Conservation (phyloP, 208 protist species). For the Borovskyia barvae region DNA sequence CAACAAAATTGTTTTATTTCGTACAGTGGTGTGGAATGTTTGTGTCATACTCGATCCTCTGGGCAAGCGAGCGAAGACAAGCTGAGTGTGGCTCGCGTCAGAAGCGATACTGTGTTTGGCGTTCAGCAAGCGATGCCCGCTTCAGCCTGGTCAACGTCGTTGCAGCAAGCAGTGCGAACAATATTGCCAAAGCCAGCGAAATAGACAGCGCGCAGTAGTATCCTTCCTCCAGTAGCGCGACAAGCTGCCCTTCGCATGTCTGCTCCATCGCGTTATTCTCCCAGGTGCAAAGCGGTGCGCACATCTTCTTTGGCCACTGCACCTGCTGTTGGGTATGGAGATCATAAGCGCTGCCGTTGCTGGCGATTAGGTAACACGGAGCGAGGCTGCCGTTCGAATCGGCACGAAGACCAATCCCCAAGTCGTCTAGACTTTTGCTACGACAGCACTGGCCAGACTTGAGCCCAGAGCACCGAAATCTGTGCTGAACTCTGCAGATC, state of each 20-base stretch:
- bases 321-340: constrained; percentile 14
- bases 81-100: no score
- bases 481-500: constrained; percentile 36
- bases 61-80: no score
- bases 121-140: constrained; percentile 7
- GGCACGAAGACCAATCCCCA: background rate
- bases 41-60: no score
- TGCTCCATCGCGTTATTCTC: background rate
- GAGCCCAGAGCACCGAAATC: constrained; percentile 50
- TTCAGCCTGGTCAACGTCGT: constrained; percentile 4
- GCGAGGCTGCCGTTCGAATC: no score
- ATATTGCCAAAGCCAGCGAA: background rate
- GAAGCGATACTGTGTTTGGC: constrained; percentile 14
- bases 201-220: constrained; percentile 6
- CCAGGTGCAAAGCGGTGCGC: constrained; percentile 22
- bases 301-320: constrained; percentile 32
- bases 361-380: constrained; percentile 34
- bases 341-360: constrained; percentile 42
- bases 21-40: no score
- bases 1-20: no score
- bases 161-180: constrained; percentile 1
- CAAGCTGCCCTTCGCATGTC: constrained; percentile 17
- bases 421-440: constrained; percentile 10
- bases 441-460: constrained; percentile 37
- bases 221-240: background rate